Evolutionary conservation across 768 basidiomycete genomes (phyloP), one percentile per base, ranked within the genome.

Genomic region (Lactarius indigo): DNA sequence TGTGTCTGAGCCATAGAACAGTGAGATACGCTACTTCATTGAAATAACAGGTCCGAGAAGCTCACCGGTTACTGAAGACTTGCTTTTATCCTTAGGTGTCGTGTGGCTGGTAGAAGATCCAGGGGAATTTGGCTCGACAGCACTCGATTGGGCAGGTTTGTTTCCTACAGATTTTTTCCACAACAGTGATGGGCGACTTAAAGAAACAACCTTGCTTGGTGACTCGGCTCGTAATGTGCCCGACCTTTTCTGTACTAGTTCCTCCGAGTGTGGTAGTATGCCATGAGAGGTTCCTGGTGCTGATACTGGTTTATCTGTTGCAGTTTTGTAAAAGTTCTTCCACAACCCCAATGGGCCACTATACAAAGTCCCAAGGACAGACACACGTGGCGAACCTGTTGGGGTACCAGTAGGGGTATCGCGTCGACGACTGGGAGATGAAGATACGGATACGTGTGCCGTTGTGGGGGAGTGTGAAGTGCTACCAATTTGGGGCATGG

Each of bases 261-360:
- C 41, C 26, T 31, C 20, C 33, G 37, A 17, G 33, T 31, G 55
- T 28, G 50, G 6, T 12, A 23, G 30, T 44, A 55, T 7, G 20
- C 5, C 41, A n/a, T 17, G 52, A 56, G 62, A 30, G 15, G 39
- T 18, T 33, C 7, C 30, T 39, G 57, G 35, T 26, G 41, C 62
- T 9, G 58, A 54, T n/a, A 9, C 33, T 18, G 31, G 18, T 54
- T 59, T 39, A 50, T 39, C 33, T 54, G 23, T 37, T 18, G 57
- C 18, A n/a, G 55, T 59, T 28, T 42, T 66, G 61, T 30, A 67
- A 15, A 67, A 63, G 55, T 61, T 62, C 58, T 69, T 69, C 61
- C 52, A 68, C 17, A 64, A 60, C 6, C 68, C 68, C 23, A 15
- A 52, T 42, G 57, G 58, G 17, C 69, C 66, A n/a, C 66, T 52